Evolutionary conservation across 148 eudicot genomes (phyloP), one percentile per base, ranked within the genome.

Genomic region (Silene conica): DNA sequence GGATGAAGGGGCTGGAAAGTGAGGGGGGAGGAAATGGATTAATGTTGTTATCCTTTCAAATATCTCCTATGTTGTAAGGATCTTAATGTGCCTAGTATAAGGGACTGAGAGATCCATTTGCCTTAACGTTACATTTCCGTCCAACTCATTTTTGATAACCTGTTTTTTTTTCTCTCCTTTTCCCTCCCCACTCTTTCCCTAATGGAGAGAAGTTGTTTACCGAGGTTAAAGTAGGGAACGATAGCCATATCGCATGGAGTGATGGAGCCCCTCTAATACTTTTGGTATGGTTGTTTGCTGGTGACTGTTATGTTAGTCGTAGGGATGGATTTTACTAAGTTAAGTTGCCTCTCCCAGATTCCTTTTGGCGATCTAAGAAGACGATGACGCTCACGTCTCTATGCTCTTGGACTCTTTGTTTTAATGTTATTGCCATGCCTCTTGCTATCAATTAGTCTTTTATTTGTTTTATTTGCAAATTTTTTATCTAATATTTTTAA

Each of bases 401-500:
- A 21, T 13, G 70, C n/a, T 12, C 31, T 68, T 68, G 14, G 56
- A 34, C 48, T 5, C 22, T 68, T 38, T 16, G 9, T 34, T 65
- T 13, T 5, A 41, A 45, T 12, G 21, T 56, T 71, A 26, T n/a
- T 18, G 2, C 6, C 12, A 61, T 14, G 61, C 4, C 41, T 38
- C 21, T 28, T 65, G 59, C 13, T 31, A 2, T 55, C 65, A 41
- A 2, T 18, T 25, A 46, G 34, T 48, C 48, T 69, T 61, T 46
- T 3, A 26, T 18, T 6, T 4, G 38, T 59, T 21, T 20, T 50
- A 23, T 57, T 72, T 43, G 48, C 31, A 43, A n/a, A n/a, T 69
- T 54, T 74, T 50, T 28, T 74, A 75, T 83, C 55, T 59, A 31
- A 64, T 75, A 80, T 71, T 69, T 77, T 67, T 82, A 72, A 74